A percentile compares a stretch with the other conserved stretches of the same genome.
Evolutionary conservation across 1,284 basidiomycete genomes (phyloP).

Genomic region (Sporisorium sorghi): DNA sequence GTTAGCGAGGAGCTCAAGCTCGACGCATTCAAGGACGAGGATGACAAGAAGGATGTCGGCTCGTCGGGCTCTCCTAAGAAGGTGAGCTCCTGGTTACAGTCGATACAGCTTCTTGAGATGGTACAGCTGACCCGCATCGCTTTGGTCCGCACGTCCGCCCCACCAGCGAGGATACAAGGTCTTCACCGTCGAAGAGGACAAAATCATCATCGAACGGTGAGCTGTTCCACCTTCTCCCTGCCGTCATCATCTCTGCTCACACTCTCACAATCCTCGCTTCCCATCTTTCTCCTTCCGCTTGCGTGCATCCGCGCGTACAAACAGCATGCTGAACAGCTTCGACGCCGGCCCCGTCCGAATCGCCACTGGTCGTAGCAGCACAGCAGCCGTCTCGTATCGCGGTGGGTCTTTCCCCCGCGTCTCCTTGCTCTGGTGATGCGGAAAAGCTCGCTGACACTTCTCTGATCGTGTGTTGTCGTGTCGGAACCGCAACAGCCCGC

Average conservation of each 20-base stretch:
- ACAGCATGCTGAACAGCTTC: constrained; percentile 6
- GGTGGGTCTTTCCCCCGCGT: not conserved
- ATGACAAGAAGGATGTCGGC: not conserved
- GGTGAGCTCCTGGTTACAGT: not conserved
- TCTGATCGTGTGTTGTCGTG: not conserved
- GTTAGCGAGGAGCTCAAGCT: constrained; percentile 10
- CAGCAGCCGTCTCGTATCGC: not conserved
- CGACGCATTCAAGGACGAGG: not conserved
- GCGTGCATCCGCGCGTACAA: too few relatives aligned
- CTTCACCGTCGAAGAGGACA: constrained; percentile 19
- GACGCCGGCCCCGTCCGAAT: not conserved
- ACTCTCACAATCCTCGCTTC: not conserved
- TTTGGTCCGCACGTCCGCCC: not conserved
- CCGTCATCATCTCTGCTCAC: too few relatives aligned
- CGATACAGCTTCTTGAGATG: not conserved
- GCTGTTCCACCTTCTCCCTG: not conserved
- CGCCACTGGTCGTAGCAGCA: not conserved
- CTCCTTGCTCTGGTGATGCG: not conserved
- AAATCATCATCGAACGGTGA: constrained; percentile 21
- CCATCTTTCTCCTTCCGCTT: too few relatives aligned
- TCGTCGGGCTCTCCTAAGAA: not conserved
- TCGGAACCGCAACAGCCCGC: not conserved
- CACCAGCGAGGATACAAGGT: not conserved
- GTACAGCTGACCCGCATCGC: not conserved
- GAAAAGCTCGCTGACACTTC: not conserved